phyloP scores from a whole-genome alignment of 371 early-diverging fungal genomes.

The Mucor velutinosus region DNA sequence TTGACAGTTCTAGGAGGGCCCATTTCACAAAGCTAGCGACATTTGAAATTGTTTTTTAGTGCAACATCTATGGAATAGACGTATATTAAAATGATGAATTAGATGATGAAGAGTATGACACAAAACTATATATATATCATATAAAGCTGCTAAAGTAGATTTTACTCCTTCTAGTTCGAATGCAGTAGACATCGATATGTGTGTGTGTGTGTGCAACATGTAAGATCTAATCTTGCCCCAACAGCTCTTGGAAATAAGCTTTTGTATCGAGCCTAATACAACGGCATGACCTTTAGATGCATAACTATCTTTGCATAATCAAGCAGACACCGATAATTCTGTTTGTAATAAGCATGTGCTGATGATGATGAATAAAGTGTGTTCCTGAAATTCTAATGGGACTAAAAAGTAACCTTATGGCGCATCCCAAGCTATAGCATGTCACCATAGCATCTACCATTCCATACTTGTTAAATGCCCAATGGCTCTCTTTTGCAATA shows the following conservation, averaged over 20 bases:
- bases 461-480: no score
- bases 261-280: neutral
- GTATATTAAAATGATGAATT: neutral
- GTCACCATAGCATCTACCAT: no score
- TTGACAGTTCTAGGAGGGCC: neutral
- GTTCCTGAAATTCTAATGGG: no score
- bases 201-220: neutral
- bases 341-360: neutral
- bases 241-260: neutral
- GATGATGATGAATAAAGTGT: neutral
- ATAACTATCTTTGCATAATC: neutral
- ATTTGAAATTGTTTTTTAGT: neutral
- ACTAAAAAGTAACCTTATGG: no score
- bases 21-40: neutral
- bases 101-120: neutral
- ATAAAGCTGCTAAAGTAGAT: neutral
- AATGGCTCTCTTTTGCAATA: no score
- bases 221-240: neutral
- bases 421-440: no score
- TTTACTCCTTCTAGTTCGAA: neutral
- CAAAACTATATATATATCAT: neutral
- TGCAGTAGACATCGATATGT: neutral
- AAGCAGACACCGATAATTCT: neutral
- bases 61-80: neutral
- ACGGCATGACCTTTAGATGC: neutral